Evolutionary conservation across 163 green algal genomes (phyloP), one percentile per base, ranked within the genome.

Genomic region (Smithsoniella earleae): DNA sequence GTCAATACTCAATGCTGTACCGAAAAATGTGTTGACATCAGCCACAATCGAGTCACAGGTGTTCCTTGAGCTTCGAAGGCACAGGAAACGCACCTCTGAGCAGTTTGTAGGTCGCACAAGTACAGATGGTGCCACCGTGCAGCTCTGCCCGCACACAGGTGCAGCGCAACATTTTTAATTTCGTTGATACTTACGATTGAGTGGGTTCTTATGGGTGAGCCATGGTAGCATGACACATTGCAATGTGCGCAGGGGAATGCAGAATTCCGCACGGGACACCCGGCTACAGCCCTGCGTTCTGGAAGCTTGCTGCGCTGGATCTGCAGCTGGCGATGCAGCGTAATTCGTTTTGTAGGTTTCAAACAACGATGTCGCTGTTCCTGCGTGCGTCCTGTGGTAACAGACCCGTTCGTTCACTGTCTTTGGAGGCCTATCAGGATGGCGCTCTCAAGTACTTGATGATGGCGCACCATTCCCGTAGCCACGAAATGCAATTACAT

Each of bases 221-320:
- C 40, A 49, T 49, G 40, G 10, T 13, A 34, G 25, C 49, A 25
- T 49, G 30, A n/a, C 20, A 40, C 27, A 63, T 2, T 18, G 25
- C 36, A 28, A 22, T 31, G 55, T n/a, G 18, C 16, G 8, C 22
- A 2, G 13, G 38, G 3, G 28, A 22, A 36, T 49, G 18, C 28
- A 44, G 63, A n/a, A 0, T 63, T 44, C 0, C 78, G 77, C 52
- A 2, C 77, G 3, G 74, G 66, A 13, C 77, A 73, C 22, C 25
- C 36, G 25, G 25, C 55, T 27, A 46, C 36, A 34, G 45, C 33
- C 8, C 33, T 13, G 36, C 33, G 44, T 79, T 76, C 52, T 85
- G 78, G 77, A 79, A 85, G 63, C 69, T 85, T 40, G 78, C 78
- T 2, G 55, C 63, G 2, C 44, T 84, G 36, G 80, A 84, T 38